Conservation (phyloP, 371 early-diverging fungal species). For the Saksenaea oblongispora region DNA sequence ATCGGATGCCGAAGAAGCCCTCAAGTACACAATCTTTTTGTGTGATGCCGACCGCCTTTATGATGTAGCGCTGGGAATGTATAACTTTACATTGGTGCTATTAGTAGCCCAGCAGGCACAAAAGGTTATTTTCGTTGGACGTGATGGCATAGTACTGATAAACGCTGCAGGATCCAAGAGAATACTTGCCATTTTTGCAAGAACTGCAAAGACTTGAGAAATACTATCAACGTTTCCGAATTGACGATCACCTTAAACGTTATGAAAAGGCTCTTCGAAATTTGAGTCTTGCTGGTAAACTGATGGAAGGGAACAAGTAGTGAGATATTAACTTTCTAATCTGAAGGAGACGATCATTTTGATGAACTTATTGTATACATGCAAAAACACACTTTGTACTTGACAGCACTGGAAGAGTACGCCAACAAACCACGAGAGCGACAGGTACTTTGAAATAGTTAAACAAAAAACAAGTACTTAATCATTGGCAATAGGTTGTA, state of each 20-base stretch:
- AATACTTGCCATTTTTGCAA: conserved; percentile 89
- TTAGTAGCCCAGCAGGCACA: conserved; percentile 96
- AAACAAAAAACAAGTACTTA: conserved; percentile 8
- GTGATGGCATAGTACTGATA: not conserved
- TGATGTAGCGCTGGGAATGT: conserved; percentile 92
- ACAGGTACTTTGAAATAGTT: conserved; percentile 19
- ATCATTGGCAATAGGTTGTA: conserved; percentile 35
- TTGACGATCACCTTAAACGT: conserved; percentile 85
- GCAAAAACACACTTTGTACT: conserved; percentile 65
- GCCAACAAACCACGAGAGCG: conserved; percentile 42
- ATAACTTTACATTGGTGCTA: conserved; percentile 88
- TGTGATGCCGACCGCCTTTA: conserved; percentile 86
- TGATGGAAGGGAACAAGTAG: not conserved
- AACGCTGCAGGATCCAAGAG: conserved; percentile 79
- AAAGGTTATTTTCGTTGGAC: conserved; percentile 37
- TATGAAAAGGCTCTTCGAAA: conserved; percentile 71
- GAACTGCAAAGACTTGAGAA: conserved; percentile 74
- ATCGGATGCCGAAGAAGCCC: conserved; percentile 76
- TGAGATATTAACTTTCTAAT: not conserved
- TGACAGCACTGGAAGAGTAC: conserved; percentile 62
- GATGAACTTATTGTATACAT: conserved; percentile 68
- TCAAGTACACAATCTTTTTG: conserved; percentile 91
- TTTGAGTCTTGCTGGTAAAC: conserved; percentile 61
- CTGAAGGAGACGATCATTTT: conserved; percentile 60
- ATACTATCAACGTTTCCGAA: conserved; percentile 81